phyloP scores from a whole-genome alignment of 495 filamentous ascomycete genomes.

The Aspergillus avenaceus region DNA sequence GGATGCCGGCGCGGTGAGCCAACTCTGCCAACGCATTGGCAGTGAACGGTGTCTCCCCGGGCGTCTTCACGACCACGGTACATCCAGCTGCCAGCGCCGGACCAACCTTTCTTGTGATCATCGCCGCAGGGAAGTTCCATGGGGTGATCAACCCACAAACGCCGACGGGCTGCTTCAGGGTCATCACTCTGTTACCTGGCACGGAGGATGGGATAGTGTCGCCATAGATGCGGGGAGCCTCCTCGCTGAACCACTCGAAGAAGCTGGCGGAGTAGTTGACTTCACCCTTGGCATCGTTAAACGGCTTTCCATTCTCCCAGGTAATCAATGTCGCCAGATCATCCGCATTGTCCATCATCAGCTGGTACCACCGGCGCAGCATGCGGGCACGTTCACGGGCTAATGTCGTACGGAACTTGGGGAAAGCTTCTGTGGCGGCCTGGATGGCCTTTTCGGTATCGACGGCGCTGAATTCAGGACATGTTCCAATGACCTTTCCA shows the following conservation, averaged over 20 bases:
- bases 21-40: constrained; percentile 79
- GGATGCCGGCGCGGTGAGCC: constrained; percentile 77
- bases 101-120: constrained; percentile 86
- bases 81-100: constrained; percentile 82
- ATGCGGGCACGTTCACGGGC: constrained; percentile 78
- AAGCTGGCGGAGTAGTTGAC: constrained; percentile 69
- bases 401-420: constrained; percentile 67
- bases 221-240: constrained; percentile 66
- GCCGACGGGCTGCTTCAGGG: constrained; percentile 81
- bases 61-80: constrained; percentile 80
- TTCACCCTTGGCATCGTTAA: constrained; percentile 67
- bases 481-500: constrained; percentile 72
- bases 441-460: constrained; percentile 78
- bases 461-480: constrained; percentile 71
- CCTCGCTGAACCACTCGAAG: constrained; percentile 77
- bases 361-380: constrained; percentile 84
- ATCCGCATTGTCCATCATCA: constrained; percentile 81
- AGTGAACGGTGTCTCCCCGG: constrained; percentile 82
- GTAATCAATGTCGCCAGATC: constrained; percentile 90
- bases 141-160: constrained; percentile 95
- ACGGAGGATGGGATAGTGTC: constrained; percentile 70
- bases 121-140: constrained; percentile 93
- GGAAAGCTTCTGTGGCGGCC: constrained; percentile 71
- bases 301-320: constrained; percentile 73
- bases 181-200: constrained; percentile 70